Evolutionary conservation across 106 monocot genomes (phyloP), one percentile per base, ranked within the genome.

Genomic region (Allium fistulosum): DNA sequence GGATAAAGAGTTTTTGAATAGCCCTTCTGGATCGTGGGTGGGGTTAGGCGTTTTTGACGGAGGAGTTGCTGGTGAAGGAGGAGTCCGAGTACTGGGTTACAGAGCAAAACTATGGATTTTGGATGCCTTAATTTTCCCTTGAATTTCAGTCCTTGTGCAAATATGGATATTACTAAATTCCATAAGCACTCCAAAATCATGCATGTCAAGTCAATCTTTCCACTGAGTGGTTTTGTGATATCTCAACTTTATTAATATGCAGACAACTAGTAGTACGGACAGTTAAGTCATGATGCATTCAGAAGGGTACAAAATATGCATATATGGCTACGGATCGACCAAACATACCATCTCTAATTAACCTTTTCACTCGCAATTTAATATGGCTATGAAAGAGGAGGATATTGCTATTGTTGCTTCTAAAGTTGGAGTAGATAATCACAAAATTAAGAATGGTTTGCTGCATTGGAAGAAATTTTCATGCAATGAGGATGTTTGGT

Each of bases 291-390:
- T 90, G 90, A 85, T 80, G 72, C 78, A 10, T 22, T 8, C 53
- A 28, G 13, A 22, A 50, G 7, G 88, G 85, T 0, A 83, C 90
- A 2, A 72, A 73, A 68, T 83, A 90, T 80, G 72, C 80, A 11
- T 85, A 82, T 78, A 80, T 90, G 71, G 85, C 89, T 2, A 85
- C 89, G 11, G 85, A 85, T 45, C 28, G 59, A 2, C 28, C 74
- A 22, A 89, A 89, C 78, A 8, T 72, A 15, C 80, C 84, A 46
- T 89, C 82, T 11, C 69, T n/a, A n/a, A n/a, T 89, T 13, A 53
- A 48, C 27, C 89, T 89, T 48, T 89, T 89, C 85, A 80, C 75
- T 18, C 16, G 52, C 2, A 66, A 58, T 26, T 70, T 16, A 65
- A 73, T n/a, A 10, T 73, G 63, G 64, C 73, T 7, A 51, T 65